Conservation (phyloP, 768 basidiomycete genomes). For the Tylopilus intermedius region DNA sequence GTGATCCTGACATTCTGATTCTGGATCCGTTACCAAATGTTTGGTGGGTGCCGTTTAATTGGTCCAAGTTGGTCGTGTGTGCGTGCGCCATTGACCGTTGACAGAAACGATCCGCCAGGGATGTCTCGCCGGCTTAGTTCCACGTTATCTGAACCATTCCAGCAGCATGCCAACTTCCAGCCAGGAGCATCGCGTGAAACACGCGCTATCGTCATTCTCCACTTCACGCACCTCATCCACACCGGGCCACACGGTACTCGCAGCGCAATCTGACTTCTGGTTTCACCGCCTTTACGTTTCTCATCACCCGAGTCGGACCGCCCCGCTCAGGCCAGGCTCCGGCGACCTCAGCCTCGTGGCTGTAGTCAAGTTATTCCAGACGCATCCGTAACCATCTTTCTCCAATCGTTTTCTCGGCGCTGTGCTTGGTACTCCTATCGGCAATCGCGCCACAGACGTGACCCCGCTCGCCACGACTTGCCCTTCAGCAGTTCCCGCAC, state of each 20-base stretch:
- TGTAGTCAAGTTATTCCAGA: not conserved
- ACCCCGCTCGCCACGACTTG: not conserved
- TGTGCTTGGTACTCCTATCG: conserved; percentile 7
- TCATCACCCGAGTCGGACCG: not conserved
- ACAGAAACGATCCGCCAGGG: conserved; percentile 11
- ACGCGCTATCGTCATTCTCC: not conserved
- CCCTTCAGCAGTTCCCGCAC: not conserved
- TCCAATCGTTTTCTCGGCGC: conserved; percentile 5
- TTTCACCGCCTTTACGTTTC: conserved; percentile 9
- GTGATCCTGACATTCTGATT: not conserved
- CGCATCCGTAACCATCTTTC: not conserved
- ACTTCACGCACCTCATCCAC: conserved; percentile 1
- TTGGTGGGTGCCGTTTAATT: not conserved
- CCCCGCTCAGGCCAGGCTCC: not conserved
- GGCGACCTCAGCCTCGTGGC: conserved; percentile 15
- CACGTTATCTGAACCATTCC: conserved; percentile 3
- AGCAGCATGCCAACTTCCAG: conserved; percentile 2
- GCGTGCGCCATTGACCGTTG: not conserved
- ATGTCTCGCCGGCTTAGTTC: conserved; percentile 6
- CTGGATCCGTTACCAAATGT: not conserved
- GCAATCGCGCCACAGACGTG: conserved; percentile 5
- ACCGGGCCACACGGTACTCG: not conserved
- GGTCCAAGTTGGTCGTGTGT: not conserved
- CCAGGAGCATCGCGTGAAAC: conserved; percentile 6
- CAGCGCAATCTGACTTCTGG: not conserved